Percentiles rank a stretch among this genome's conserved stretches.
Conservation (phyloP, 805 yeast genomes). For the Komagataella kurtzmanii region DNA sequence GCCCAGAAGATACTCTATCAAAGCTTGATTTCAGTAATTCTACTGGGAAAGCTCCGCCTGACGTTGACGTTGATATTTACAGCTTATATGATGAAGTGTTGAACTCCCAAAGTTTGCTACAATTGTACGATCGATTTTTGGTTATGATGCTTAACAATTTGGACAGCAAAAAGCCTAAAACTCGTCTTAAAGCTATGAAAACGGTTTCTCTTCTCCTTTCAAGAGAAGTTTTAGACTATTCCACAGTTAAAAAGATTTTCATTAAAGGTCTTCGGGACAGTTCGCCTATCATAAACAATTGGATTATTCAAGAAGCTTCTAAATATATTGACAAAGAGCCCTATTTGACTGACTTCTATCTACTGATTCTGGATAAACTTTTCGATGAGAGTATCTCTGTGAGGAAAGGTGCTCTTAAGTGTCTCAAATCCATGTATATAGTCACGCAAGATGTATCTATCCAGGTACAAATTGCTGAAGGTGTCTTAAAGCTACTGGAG, state of each 20-base stretch:
- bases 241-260: neutral
- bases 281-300: neutral
- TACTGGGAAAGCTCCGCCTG: neutral
- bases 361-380: conserved; percentile 31
- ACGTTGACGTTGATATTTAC: neutral
- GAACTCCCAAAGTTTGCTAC: neutral
- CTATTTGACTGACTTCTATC: conserved; percentile 21
- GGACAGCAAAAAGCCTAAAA: neutral
- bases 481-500: conserved; percentile 38
- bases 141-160: neutral
- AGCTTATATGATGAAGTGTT: neutral
- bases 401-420: conserved; percentile 43
- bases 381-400: conserved; percentile 53
- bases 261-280: neutral
- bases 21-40: neutral
- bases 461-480: conserved; percentile 32
- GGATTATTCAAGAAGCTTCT: neutral
- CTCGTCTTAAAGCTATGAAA: neutral
- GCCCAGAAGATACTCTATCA: neutral
- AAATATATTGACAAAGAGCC: neutral
- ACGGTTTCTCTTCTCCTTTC: neutral
- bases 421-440: conserved; percentile 34
- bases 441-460: conserved; percentile 15
- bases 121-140: neutral
- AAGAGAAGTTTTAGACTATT: neutral